Base-by-base conservation (phyloP, 352 stramenopile species). In the Phytophthora brassicae region DNA sequence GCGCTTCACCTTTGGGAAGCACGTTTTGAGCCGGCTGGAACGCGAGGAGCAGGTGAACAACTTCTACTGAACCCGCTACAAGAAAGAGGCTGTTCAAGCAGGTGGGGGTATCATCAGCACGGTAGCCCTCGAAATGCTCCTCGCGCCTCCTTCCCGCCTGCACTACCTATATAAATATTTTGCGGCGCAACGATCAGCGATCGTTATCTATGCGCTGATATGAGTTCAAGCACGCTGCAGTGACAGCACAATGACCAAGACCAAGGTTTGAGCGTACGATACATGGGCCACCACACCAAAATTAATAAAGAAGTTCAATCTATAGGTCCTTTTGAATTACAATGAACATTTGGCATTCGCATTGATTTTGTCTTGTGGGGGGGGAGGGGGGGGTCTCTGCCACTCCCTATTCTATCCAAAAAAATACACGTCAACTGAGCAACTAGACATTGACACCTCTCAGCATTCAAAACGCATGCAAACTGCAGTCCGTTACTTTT, bases 1-100 rank as follows among this genome's bases (percentile, higher is more conserved):
- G 74, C 88, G 89, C 28, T 97, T 96, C 62, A 96, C 90, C 14
- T 97, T 95, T 45, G 92, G 92, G 35, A 97, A 97, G 65, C 92
- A 98, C 67, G 94, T 98, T 42, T 72, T 98, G 33, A 93, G 81
- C 51, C 71, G 71, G 13, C 64, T 79, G 35, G 71, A 77, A 42
- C 71, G 60, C 35, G 64, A 73, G 45, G 60, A 73, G 54, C 64
- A 73, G 31, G 33, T 42, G 33, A 73, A 63, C 56, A 45, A 46
- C 43, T 79, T 57, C 47, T 79, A 70, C 51, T 79, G 64, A 79
- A 43, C 24, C 52, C 43, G 49, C 54, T 44, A 43, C 43, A 45
- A 43, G 38, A n/a, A n/a, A 56, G 24, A n/a, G 50, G 28, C 64
- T 31, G 57, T 46, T 23, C 31, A 59, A 64, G 29, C 48, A 64